Conservation (phyloP, 208 protist species). For the Leishmania martiniquensis region DNA sequence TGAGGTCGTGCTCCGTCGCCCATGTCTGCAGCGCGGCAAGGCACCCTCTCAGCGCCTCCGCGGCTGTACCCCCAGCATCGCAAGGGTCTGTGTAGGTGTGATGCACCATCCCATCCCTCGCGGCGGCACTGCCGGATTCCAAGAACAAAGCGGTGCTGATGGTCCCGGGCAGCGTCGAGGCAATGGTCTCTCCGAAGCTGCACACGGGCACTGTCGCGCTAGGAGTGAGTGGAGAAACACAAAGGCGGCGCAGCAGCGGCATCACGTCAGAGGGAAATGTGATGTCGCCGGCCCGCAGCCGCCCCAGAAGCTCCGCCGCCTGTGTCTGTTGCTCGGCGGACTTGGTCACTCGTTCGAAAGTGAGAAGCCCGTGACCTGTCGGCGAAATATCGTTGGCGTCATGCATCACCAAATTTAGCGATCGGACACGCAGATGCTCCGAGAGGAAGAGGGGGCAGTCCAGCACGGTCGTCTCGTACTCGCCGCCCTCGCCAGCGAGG, state of each 20-base stretch:
- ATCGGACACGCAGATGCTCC: constrained; percentile 40
- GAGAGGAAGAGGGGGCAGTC: constrained; percentile 94
- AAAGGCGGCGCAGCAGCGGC: constrained; percentile 18
- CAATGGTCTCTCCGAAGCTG: neutral
- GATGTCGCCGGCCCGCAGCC: constrained; percentile 22
- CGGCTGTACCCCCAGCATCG: neutral
- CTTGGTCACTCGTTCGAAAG: constrained; percentile 49
- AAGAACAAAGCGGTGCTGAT: constrained; percentile 9
- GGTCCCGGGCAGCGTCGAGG: neutral
- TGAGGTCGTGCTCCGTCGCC: constrained; percentile 4
- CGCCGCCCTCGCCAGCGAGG: constrained; percentile 99
- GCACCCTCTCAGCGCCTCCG: neutral
- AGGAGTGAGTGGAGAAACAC: neutral
- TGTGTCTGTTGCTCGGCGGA: constrained; percentile 38
- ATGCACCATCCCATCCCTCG: neutral
- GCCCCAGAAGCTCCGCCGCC: constrained; percentile 34
- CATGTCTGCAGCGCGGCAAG: constrained; percentile 9
- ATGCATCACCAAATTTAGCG: constrained; percentile 68
- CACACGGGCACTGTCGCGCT: neutral
- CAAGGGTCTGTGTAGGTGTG: neutral
- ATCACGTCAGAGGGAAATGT: constrained; percentile 35
- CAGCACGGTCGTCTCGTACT: constrained; percentile 99
- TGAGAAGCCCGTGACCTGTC: constrained; percentile 60
- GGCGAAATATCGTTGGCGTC: constrained; percentile 83
- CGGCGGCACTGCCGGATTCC: neutral